Conservation (phyloP, 2,329 filamentous ascomycete species). For the Microdochium bolleyi region DNA sequence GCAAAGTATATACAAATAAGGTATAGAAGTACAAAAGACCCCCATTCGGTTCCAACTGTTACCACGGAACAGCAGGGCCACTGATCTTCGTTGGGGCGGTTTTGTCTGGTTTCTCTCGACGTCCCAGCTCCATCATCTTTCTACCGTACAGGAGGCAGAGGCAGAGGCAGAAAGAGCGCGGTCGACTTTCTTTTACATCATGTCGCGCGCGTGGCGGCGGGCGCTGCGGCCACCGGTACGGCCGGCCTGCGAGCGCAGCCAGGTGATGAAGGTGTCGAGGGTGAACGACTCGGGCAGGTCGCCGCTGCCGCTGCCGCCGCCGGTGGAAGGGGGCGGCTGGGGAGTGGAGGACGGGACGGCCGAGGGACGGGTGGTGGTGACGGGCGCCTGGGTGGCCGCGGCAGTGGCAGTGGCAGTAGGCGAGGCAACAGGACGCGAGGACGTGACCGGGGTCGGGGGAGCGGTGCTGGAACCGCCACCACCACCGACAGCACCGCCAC, state of each 20-base stretch:
- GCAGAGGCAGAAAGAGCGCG: too few species aligned
- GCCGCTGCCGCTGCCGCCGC: background rate
- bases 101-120: too few species aligned
- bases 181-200: background rate
- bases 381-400: background rate
- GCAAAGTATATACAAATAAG: too few species aligned
- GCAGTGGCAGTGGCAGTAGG: background rate
- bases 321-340: background rate
- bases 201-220: background rate
- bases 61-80: too few species aligned
- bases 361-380: too few species aligned
- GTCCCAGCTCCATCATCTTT: too few species aligned
- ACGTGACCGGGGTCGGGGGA: background rate
- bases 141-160: too few species aligned
- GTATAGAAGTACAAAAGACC: too few species aligned
- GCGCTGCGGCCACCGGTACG: background rate
- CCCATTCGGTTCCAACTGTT: too few species aligned
- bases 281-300: background rate
- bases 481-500: background rate
- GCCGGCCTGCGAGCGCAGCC: background rate
- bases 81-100: too few species aligned
- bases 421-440: background rate
- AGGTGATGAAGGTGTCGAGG: background rate
- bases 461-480: background rate
- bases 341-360: too few species aligned